These are phyloP conservation scores for Blumeriella jaapii DNA, from an alignment of 2,329 filamentous ascomycete species.

Conservation along the genomic window DNA sequence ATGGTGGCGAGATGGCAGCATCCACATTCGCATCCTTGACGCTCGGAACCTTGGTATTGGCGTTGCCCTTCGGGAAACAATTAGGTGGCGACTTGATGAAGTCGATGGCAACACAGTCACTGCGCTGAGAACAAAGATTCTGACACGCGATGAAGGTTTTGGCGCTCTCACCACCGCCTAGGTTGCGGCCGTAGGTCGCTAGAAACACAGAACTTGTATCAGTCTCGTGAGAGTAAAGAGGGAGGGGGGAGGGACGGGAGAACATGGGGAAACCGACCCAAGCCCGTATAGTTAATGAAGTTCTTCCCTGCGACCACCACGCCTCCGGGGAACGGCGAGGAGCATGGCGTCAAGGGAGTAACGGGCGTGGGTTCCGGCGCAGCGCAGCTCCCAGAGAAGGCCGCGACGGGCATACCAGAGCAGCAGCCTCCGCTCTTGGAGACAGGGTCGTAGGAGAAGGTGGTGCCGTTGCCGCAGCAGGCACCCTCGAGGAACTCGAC, in stretches of 20 bases:
- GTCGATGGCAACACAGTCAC: neutral
- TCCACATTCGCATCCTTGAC: constrained; percentile 1
- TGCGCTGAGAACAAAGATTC: neutral
- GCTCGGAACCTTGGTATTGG: neutral
- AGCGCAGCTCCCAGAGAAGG: neutral
- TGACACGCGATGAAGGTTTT: constrained; percentile 1
- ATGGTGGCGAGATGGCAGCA: neutral
- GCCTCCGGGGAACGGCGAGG: constrained; percentile 1
- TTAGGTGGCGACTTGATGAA: neutral
- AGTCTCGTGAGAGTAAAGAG: neutral
- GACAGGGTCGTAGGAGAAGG: neutral
- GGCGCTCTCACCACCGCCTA: neutral
- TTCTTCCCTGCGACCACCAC: neutral
- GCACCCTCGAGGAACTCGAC: constrained; percentile 1
- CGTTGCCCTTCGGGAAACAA: constrained; percentile 1
- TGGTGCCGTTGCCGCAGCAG: constrained; percentile 2
- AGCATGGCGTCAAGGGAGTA: constrained; percentile 1
- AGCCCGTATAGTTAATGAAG: neutral
- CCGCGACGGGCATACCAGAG: neutral
- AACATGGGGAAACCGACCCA: neutral
- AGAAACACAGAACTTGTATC: neutral
- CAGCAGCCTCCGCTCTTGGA: neutral
- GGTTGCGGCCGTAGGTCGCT: constrained; percentile 1
- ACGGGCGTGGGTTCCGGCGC: neutral
- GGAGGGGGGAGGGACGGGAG: neutral